A percentile compares a stretch with the other conserved stretches of the same genome.
Conservation (phyloP, 768 basidiomycete genomes). For the Phlebiopsis flavidoalba region DNA sequence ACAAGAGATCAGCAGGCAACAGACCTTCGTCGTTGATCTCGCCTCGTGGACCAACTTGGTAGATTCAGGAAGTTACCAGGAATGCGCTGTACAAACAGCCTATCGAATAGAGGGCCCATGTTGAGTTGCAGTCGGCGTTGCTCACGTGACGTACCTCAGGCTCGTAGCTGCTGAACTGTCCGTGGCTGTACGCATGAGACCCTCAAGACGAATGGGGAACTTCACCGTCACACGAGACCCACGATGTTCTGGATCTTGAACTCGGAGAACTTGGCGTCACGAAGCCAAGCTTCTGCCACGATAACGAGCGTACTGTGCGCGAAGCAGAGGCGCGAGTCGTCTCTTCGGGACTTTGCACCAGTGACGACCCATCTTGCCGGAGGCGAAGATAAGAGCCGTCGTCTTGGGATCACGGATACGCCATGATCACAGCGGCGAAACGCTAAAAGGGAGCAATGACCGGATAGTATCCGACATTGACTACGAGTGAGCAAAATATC, state of each 20-base stretch:
- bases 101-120: not conserved
- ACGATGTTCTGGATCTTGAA: slow-evolving; percentile 99
- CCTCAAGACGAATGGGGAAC: slow-evolving; percentile 97
- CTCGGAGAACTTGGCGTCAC: slow-evolving; percentile 98
- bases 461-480: slow-evolving; percentile 54
- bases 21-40: slow-evolving; percentile 99
- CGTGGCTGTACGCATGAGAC: slow-evolving; percentile 96
- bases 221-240: slow-evolving; percentile 96
- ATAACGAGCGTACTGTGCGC: slow-evolving; percentile 98
- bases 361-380: slow-evolving; percentile 99
- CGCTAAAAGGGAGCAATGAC: slow-evolving; percentile 68
- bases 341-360: slow-evolving; percentile 98
- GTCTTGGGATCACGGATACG: slow-evolving; percentile 99
- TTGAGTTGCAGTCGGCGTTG: not conserved
- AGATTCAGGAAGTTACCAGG: too few species aligned
- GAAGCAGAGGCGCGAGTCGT: slow-evolving; percentile 95
- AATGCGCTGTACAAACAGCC: slow-evolving; percentile 72
- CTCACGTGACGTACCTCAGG: slow-evolving; percentile 76
- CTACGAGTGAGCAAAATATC: slow-evolving; percentile 33
- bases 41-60: slow-evolving; percentile 99
- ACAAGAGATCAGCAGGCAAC: slow-evolving; percentile 94
- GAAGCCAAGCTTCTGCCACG: slow-evolving; percentile 98
- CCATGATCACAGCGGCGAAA: slow-evolving; percentile 99
- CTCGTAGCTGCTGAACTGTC: slow-evolving; percentile 96
- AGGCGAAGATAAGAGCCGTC: slow-evolving; percentile 98